Evolutionary conservation across 2,329 filamentous ascomycete species (phyloP).

Genomic region (Ceratocystis harringtonii): DNA sequence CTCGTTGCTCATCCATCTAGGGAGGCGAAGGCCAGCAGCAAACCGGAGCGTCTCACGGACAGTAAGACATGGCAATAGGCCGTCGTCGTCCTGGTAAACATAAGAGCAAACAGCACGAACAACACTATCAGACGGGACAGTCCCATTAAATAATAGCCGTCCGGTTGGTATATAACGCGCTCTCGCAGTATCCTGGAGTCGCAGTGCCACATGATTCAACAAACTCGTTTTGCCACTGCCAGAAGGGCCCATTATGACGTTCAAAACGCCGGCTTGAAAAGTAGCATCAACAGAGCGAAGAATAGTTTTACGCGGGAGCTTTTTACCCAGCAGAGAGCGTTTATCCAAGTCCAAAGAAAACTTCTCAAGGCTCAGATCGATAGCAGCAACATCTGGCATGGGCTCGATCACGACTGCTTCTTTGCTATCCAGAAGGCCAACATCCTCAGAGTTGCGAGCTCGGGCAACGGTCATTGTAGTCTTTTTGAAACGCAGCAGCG

Average conservation of each 20-base stretch:
- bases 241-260: conserved; percentile 68
- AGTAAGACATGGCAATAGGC: conserved; percentile 56
- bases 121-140: conserved; percentile 51
- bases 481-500: conserved; percentile 48
- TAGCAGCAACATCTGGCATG: conserved; percentile 38
- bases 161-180: conserved; percentile 49
- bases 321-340: conserved; percentile 36
- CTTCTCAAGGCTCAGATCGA: conserved; percentile 48
- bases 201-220: conserved; percentile 55
- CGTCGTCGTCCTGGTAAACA: conserved; percentile 66
- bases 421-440: conserved; percentile 53
- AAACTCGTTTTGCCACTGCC: conserved; percentile 64
- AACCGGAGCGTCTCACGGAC: conserved; percentile 61
- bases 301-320: conserved; percentile 41
- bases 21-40: conserved; percentile 55
- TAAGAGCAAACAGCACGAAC: conserved; percentile 60
- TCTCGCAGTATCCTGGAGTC: conserved; percentile 45
- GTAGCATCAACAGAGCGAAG: conserved; percentile 50
- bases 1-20: conserved; percentile 51
- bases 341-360: conserved; percentile 54
- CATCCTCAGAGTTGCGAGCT: conserved; percentile 32
- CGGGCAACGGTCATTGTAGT: conserved; percentile 57
- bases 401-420: conserved; percentile 48
- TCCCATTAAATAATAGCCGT: conserved; percentile 53
- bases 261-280: conserved; percentile 53